Evolutionary conservation across 495 filamentous ascomycete species (phyloP).

Genomic region (Lasiosphaeria ovina): DNA sequence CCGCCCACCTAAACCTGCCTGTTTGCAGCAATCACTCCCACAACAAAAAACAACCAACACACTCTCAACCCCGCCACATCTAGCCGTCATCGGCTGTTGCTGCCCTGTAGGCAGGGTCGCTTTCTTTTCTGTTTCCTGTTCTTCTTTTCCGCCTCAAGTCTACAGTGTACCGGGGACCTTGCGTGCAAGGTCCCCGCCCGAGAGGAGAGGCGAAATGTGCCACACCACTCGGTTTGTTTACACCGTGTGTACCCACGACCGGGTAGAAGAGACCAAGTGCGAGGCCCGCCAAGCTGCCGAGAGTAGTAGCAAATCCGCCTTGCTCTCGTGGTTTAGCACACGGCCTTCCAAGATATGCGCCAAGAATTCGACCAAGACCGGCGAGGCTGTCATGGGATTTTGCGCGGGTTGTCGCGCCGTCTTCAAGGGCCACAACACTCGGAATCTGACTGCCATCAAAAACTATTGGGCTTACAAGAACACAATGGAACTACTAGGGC

Average conservation of each 20-base stretch:
- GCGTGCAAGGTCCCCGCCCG: background rate
- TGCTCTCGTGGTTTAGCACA: background rate
- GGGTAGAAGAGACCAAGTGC: conserved; percentile 1
- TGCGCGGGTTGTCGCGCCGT: conserved; percentile 12
- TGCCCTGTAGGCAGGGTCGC: no score
- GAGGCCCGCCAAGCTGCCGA: background rate
- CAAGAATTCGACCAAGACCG: background rate
- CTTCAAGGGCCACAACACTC: conserved; percentile 7
- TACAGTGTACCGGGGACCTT: background rate
- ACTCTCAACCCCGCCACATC: no score
- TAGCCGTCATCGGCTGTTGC: no score
- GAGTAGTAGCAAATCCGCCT: background rate
- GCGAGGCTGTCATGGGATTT: conserved; percentile 13
- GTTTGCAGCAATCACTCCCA: no score
- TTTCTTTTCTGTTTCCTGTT: background rate
- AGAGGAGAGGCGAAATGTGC: conserved; percentile 14
- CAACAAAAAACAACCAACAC: no score
- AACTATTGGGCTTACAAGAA: conserved; percentile 24
- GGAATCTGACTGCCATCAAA: conserved; percentile 1
- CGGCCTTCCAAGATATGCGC: background rate
- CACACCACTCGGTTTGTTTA: conserved; percentile 13
- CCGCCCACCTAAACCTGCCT: no score
- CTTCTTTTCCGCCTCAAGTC: background rate
- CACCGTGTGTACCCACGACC: conserved; percentile 19
- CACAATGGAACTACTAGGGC: background rate